phyloP scores from a whole-genome alignment of 2,329 filamentous ascomycete species.

The Calycina herbarum region DNA sequence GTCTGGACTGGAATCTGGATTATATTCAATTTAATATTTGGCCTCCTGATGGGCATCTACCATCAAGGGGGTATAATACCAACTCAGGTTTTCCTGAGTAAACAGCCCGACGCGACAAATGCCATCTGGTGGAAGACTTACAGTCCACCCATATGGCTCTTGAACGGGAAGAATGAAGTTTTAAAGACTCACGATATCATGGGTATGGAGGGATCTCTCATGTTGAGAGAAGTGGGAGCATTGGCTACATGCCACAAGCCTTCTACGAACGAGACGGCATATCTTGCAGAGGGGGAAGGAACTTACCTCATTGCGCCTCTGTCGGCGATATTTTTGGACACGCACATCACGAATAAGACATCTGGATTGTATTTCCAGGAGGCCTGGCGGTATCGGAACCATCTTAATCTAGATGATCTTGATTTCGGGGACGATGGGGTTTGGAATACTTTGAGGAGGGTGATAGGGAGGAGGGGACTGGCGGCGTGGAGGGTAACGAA shows the following conservation, averaged over 20 bases:
- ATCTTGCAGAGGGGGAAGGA: conserved; percentile 60
- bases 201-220: conserved; percentile 61
- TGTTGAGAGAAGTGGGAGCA: conserved; percentile 59
- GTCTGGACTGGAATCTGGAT: conserved; percentile 65
- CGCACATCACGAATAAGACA: conserved; percentile 47
- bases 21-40: conserved; percentile 66
- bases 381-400: conserved; percentile 66
- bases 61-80: conserved; percentile 80
- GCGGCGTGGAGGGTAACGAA: conserved; percentile 64
- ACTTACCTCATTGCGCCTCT: conserved; percentile 73
- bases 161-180: conserved; percentile 73
- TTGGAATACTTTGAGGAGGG: conserved; percentile 67
- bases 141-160: conserved; percentile 76
- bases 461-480: conserved; percentile 63
- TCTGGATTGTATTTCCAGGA: conserved; percentile 65
- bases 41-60: conserved; percentile 75
- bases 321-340: conserved; percentile 69
- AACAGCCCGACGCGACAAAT: conserved; percentile 63
- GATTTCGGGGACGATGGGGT: conserved; percentile 77
- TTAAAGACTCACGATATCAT: conserved; percentile 73
- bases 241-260: conserved; percentile 63
- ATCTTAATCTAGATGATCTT: conserved; percentile 78
- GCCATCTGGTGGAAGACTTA: conserved; percentile 84
- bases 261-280: conserved; percentile 54
- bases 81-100: conserved; percentile 72